Percentiles rank a stretch among this genome's conserved stretches.
These are phyloP conservation scores for Berkeleyomyces rouxiae DNA, from an alignment of 2,329 filamentous ascomycete genomes.

Conservation along the genomic window DNA sequence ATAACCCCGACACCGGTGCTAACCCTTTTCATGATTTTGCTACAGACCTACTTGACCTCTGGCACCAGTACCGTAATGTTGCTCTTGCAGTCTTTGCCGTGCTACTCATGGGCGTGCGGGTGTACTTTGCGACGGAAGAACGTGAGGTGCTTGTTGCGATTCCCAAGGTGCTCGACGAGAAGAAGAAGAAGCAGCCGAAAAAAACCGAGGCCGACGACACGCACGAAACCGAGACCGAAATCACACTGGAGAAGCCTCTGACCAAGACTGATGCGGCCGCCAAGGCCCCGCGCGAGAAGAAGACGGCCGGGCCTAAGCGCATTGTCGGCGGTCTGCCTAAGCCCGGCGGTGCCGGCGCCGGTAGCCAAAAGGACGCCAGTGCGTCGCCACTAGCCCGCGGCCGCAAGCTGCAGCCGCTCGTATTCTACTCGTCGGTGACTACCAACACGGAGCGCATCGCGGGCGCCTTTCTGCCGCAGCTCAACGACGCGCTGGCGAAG, in stretches of 20 bases:
- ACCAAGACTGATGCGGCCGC: constrained; percentile 14
- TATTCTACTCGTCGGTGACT: constrained; percentile 85
- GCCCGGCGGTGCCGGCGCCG: constrained; percentile 2
- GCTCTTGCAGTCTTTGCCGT: constrained; percentile 26
- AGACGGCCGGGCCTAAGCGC: constrained; percentile 23
- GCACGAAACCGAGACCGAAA: background rate
- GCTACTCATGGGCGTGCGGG: constrained; percentile 24
- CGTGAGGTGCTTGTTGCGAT: constrained; percentile 23
- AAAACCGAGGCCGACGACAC: background rate
- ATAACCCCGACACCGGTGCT: background rate
- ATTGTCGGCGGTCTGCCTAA: constrained; percentile 31
- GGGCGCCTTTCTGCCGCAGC: constrained; percentile 39
- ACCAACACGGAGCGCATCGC: constrained; percentile 65
- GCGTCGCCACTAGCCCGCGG: constrained; percentile 17
- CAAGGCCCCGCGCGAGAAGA: constrained; percentile 18
- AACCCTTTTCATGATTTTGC: background rate
- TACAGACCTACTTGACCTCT: constrained; percentile 25
- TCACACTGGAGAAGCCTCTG: background rate
- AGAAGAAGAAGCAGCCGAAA: constrained; percentile 13
- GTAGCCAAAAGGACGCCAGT: background rate
- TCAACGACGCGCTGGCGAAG: constrained; percentile 36
- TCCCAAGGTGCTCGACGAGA: constrained; percentile 21
- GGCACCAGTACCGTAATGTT: constrained; percentile 31
- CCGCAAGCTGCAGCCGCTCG: constrained; percentile 47
- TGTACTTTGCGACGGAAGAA: constrained; percentile 27